Evolutionary conservation across 176 grass and related monocot species (phyloP).

Genomic region (Eleusine indica): DNA sequence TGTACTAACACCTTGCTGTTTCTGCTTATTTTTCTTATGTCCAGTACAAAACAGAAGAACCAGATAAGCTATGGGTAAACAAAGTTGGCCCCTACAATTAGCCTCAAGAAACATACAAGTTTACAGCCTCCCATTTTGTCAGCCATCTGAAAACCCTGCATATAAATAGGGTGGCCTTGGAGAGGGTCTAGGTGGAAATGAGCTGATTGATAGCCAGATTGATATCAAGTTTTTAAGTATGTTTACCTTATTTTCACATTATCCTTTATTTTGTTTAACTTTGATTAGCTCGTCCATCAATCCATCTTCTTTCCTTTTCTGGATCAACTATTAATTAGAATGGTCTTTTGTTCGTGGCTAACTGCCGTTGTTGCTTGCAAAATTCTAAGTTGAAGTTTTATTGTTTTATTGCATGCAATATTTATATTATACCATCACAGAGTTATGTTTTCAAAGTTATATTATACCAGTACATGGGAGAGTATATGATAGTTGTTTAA

Average conservation of each 20-base stretch:
- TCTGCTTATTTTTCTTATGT: constrained; percentile 42
- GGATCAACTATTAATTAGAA: neutral
- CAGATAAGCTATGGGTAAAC: constrained; percentile 94
- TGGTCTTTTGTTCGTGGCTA: constrained; percentile 16
- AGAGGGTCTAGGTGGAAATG: constrained; percentile 97
- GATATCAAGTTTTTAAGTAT: constrained; percentile 93
- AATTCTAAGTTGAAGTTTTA: too few relatives aligned
- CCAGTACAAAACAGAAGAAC: constrained; percentile 85
- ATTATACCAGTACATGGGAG: too few relatives aligned
- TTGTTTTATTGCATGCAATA: too few relatives aligned
- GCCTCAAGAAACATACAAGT: constrained; percentile 99
- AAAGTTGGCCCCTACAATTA: constrained; percentile 99
- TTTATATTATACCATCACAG: too few relatives aligned
- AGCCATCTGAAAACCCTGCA: constrained; percentile 69
- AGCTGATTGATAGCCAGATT: constrained; percentile 96
- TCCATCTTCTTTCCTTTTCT: constrained; percentile 19
- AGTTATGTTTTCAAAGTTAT: too few relatives aligned
- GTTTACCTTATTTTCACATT: constrained; percentile 43
- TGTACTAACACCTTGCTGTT: constrained; percentile 9
- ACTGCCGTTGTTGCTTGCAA: too few relatives aligned
- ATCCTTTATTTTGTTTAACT: constrained; percentile 37
- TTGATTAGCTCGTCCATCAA: constrained; percentile 15
- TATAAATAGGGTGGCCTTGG: constrained; percentile 99
- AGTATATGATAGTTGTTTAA: too few relatives aligned
- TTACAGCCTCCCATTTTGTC: constrained; percentile 96